Base-by-base conservation (phyloP, 225 moss, liverwort and hornwort species). In the Polytrichum commune region DNA sequence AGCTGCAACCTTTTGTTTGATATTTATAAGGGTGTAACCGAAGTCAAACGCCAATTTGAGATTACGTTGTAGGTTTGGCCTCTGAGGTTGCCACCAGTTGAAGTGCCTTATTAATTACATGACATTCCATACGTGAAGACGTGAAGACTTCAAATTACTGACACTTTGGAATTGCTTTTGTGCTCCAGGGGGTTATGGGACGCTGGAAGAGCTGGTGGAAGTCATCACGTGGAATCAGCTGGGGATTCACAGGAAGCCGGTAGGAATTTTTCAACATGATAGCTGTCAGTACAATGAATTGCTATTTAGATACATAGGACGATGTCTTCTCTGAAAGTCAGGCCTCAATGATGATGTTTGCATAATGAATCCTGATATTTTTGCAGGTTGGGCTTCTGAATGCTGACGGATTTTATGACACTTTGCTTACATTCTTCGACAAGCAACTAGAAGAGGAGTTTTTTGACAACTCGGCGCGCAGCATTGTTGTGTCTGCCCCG, bases 161-260 rank as follows among this genome's bases (percentile, higher is more conserved):
- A 46, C 46, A 4, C 46, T 46, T 46, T 16, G 16, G 4, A 16
- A 16, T 46, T 46, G 0, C 3, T 46, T 46, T 46, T 10, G 46
- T 46, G 30, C 29, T 64, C 73, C 81, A 96, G 93, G 96, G 23
- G 96, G 96, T 27, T 96, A 93, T 77, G 92, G 93, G 74, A 96
- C 96, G 1, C 81, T 96, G 73, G 93, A 96, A 69, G 93, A 96
- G 78, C 81, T 96, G 57, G 77, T 96, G 6, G 96, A 96, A 79
- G 93, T 96, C 67, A 96, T 96, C 1, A 96, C 96, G 0, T 96
- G 93, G 96, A 87, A 89, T 19, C 96, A 96, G 18, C 88, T 96
- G 24, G 96, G 96, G 69, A 96, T 96, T 9, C 96, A 93, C 65
- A 89, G 92, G 65, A 96, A 96, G 79, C 93, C 93, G 71, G 96